These are phyloP conservation scores for Mycena floridula DNA, from an alignment of 768 basidiomycete species.

Conservation along the genomic window DNA sequence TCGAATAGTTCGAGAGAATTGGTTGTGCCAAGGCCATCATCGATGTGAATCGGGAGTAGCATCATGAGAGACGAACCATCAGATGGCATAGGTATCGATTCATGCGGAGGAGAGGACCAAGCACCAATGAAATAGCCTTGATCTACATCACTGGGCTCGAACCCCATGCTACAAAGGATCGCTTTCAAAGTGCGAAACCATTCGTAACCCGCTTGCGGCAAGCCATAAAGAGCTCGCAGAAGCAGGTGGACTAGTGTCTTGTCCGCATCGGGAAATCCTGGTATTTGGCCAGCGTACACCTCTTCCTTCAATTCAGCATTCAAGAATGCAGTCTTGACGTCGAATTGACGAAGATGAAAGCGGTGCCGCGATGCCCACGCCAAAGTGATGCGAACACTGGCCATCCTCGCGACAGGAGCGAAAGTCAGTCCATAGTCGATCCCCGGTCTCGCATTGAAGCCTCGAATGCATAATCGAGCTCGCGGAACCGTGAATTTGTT, in stretches of 20 bases:
- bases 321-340: constrained; percentile 18
- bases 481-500: too few species aligned
- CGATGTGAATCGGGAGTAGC: neutral
- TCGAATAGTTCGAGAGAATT: too few species aligned
- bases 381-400: too few species aligned
- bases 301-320: constrained; percentile 12
- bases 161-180: too few species aligned
- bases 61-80: neutral
- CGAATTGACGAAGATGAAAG: too few species aligned
- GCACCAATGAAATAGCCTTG: neutral
- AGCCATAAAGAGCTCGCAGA: too few species aligned
- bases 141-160: neutral
- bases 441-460: too few species aligned
- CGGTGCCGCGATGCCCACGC: too few species aligned
- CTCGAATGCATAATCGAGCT: constrained; percentile 21
- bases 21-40: neutral
- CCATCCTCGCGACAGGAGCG: constrained; percentile 21
- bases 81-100: neutral
- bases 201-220: too few species aligned
- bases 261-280: too few species aligned
- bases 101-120: neutral
- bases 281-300: constrained; percentile 10
- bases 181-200: too few species aligned
- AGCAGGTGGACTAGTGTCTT: too few species aligned
- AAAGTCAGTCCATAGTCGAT: constrained; percentile 26